These are phyloP conservation scores for Alloteropsis angusta DNA, from an alignment of 202 grass and related monocot species.

Conservation along the genomic window DNA sequence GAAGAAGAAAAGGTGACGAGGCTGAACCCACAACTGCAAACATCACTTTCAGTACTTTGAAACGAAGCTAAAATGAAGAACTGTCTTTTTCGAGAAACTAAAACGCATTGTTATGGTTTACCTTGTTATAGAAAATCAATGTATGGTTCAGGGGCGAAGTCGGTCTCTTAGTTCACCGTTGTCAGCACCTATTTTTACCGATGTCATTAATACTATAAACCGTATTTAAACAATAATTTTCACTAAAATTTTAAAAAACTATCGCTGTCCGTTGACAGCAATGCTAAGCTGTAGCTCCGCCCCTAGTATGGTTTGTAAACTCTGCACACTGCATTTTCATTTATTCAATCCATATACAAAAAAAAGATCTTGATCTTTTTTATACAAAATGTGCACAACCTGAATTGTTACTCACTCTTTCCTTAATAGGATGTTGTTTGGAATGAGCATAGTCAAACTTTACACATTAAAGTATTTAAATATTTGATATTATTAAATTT, in stretches of 20 bases:
- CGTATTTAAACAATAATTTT: too few relatives aligned
- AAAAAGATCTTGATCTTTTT: neutral
- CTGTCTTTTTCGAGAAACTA: neutral
- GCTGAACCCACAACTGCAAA: neutral
- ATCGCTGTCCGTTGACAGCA: too few relatives aligned
- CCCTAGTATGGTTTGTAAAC: neutral
- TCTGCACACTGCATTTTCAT: neutral
- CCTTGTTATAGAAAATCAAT: neutral
- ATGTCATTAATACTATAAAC: too few relatives aligned
- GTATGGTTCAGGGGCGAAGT: too few relatives aligned
- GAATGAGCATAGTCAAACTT: neutral
- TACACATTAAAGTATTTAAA: neutral
- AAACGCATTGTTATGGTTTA: neutral
- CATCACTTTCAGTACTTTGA: neutral
- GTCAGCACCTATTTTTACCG: too few relatives aligned
- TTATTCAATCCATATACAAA: neutral
- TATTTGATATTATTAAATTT: neutral
- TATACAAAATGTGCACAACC: neutral
- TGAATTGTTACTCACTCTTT: neutral
- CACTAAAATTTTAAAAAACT: too few relatives aligned
- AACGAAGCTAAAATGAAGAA: neutral
- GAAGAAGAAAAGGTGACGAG: neutral
- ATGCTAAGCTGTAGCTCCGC: too few relatives aligned
- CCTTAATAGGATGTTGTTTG: too few relatives aligned
- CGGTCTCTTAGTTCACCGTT: too few relatives aligned